Conservation (phyloP, 2,329 filamentous ascomycete genomes). For the Pseudogymnoascus sp. region DNA sequence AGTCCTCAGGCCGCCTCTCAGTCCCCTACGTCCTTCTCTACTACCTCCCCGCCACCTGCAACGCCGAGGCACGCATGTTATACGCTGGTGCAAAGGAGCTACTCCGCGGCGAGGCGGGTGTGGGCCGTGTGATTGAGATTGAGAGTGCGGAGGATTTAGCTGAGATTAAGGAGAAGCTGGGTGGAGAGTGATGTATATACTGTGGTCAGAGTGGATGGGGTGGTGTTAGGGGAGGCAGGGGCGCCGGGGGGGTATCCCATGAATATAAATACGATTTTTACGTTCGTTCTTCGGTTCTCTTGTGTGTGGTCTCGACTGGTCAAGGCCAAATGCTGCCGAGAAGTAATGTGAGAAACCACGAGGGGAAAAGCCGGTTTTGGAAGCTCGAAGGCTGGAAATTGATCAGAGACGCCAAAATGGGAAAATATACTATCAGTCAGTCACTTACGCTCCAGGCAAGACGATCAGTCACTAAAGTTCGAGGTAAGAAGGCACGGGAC, state of each 20-base stretch:
- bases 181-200: conserved; percentile 12
- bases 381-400: neutral
- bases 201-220: neutral
- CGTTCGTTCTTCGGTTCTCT: neutral
- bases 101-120: conserved; percentile 88
- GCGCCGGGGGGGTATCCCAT: neutral
- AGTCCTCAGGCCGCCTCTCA: conserved; percentile 75
- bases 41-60: conserved; percentile 89
- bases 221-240: neutral
- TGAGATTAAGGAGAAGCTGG: conserved; percentile 65
- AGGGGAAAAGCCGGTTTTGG: neutral
- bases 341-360: neutral
- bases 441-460: too few species aligned
- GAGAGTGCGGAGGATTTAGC: conserved; percentile 73
- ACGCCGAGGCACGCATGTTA: conserved; percentile 79
- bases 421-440: too few species aligned
- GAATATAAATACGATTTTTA: neutral
- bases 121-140: conserved; percentile 80
- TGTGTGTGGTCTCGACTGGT: neutral
- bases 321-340: neutral
- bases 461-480: neutral
- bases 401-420: neutral
- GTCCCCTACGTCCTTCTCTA: conserved; percentile 94
- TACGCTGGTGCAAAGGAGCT: conserved; percentile 95
- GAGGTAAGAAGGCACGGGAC: neutral